Percentiles rank a stretch among this genome's conserved stretches.
phyloP scores from a whole-genome alignment of 148 eudicot species.

The Camellia lanceoleosa region DNA sequence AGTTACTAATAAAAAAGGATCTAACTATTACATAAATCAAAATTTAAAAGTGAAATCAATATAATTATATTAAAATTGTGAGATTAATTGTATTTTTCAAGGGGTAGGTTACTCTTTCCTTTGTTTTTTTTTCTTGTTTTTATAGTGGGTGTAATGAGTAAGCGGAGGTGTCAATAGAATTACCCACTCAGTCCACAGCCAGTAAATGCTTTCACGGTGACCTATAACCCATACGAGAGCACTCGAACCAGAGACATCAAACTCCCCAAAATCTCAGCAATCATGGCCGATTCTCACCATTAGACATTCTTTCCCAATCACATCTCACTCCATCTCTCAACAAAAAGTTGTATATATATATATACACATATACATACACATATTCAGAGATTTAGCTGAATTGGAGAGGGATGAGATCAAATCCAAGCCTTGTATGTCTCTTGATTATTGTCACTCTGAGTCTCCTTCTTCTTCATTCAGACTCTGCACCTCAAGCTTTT shows the following conservation, averaged over 20 bases:
- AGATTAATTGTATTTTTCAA: too few relatives aligned
- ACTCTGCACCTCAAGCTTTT: slow-evolving; percentile 59
- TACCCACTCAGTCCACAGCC: not conserved
- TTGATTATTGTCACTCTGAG: slow-evolving; percentile 2
- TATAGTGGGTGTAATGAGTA: too few relatives aligned
- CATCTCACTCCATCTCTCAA: not conserved
- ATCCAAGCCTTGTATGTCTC: not conserved
- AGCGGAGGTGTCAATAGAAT: too few relatives aligned
- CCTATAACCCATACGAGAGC: not conserved
- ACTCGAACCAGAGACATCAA: not conserved
- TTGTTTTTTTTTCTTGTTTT: too few relatives aligned
- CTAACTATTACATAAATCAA: too few relatives aligned
- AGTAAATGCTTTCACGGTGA: not conserved
- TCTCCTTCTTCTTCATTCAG: slow-evolving; percentile 17
- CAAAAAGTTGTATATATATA: not conserved
- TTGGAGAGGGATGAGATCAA: slow-evolving; percentile 4
- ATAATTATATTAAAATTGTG: too few relatives aligned
- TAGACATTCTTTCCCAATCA: not conserved
- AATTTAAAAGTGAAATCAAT: too few relatives aligned
- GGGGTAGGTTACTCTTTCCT: too few relatives aligned
- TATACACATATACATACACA: not conserved
- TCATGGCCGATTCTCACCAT: not conserved
- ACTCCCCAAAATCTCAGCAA: not conserved
- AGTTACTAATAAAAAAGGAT: too few relatives aligned
- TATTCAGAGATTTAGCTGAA: not conserved